A percentile compares a stretch with the other conserved stretches of the same genome.
These are phyloP conservation scores for Aspergillus nidulans DNA, from an alignment of 495 filamentous ascomycete genomes.

Conservation along the genomic window DNA sequence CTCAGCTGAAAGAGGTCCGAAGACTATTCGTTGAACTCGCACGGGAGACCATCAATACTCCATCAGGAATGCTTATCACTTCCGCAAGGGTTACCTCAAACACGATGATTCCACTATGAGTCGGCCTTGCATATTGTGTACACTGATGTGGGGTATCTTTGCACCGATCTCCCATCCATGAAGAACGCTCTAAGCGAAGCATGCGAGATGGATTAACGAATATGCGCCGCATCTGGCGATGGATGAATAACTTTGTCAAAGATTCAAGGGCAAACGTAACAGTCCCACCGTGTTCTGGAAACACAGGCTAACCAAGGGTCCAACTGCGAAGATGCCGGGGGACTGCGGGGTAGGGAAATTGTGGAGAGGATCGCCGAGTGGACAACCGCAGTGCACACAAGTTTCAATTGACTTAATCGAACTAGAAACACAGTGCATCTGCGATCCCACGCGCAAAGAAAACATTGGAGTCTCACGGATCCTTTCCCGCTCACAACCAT, in stretches of 20 bases:
- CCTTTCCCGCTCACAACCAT: neutral
- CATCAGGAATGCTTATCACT: neutral
- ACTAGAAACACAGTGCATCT: neutral
- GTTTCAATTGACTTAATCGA: neutral
- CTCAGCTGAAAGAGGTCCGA: neutral
- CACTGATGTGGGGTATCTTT: neutral
- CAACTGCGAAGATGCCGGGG: neutral
- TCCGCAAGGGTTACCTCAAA: neutral
- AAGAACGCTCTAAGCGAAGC: neutral
- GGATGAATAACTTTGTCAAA: neutral
- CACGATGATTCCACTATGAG: neutral
- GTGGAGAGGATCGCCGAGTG: constrained; percentile 3
- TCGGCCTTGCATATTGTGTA: neutral
- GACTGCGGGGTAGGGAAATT: constrained; percentile 13
- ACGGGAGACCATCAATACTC: neutral
- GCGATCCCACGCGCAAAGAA: neutral
- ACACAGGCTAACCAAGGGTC: neutral
- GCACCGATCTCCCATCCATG: neutral
- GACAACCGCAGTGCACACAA: neutral
- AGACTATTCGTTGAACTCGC: neutral
- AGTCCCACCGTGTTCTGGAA: neutral
- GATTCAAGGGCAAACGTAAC: neutral
- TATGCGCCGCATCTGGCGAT: neutral
- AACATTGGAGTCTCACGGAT: neutral
- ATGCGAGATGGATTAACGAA: neutral